phyloP scores from a whole-genome alignment of 1,139 yeast genomes.

The Casaregolazyma lundiana region DNA sequence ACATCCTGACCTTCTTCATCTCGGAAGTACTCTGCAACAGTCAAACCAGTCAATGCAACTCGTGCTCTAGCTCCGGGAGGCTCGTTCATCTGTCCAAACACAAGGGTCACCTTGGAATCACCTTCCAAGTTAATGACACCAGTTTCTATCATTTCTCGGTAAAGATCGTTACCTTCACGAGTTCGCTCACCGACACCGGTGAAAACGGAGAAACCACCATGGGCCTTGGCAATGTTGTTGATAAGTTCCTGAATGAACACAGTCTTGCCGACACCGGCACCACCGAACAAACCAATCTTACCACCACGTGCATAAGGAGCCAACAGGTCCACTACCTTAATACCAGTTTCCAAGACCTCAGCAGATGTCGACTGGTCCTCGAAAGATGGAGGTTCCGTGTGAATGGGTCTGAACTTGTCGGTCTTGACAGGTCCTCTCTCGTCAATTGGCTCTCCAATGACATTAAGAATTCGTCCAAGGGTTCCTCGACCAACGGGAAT shows the following conservation, averaged over 20 bases:
- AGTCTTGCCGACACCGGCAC: constrained; percentile 99
- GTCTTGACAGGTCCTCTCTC: constrained; percentile 98
- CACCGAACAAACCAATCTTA: constrained; percentile 99
- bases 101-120: constrained; percentile 98
- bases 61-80: constrained; percentile 99
- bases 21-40: constrained; percentile 99
- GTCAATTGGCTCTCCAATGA: constrained; percentile 98
- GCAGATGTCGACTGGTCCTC: constrained; percentile 97
- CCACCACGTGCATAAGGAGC: constrained; percentile 99
- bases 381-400: constrained; percentile 95
- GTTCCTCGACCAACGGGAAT: constrained; percentile 99
- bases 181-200: constrained; percentile 99
- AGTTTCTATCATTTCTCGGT: constrained; percentile 99
- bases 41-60: constrained; percentile 99
- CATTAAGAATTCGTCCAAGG: constrained; percentile 97
- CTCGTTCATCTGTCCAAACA: constrained; percentile 99
- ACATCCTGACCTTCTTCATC: constrained; percentile 99
- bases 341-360: constrained; percentile 98
- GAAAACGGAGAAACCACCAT: constrained; percentile 99
- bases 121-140: constrained; percentile 99
- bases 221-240: constrained; percentile 99
- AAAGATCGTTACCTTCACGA: constrained; percentile 99
- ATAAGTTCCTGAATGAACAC: constrained; percentile 99
- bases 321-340: constrained; percentile 97
- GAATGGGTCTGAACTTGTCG: constrained; percentile 93